Percentiles rank a stretch among this genome's conserved stretches.
Evolutionary conservation across 345 rosid genomes (phyloP).

Genomic region (Lepidium didymum): DNA sequence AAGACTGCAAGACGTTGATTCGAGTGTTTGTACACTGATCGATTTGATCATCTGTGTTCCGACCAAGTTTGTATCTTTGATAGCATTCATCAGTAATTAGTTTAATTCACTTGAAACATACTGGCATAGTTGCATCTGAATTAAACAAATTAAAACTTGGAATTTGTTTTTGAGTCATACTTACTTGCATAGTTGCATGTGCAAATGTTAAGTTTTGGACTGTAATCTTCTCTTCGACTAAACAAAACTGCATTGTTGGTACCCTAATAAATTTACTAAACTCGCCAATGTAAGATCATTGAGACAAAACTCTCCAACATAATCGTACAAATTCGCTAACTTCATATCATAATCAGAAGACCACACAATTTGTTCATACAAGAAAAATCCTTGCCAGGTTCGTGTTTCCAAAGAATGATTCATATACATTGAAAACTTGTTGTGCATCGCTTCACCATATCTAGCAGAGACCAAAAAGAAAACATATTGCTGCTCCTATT

Average conservation of each 20-base stretch:
- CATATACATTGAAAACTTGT: constrained; percentile 10
- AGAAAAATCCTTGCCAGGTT: neutral
- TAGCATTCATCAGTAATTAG: no score
- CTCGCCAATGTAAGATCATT: neutral
- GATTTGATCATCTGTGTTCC: no score
- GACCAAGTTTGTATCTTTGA: no score
- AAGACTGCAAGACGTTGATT: no score
- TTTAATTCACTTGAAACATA: no score
- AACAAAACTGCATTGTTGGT: neutral
- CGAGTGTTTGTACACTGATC: no score
- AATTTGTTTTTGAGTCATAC: neutral
- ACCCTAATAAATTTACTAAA: neutral
- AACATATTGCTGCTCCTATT: neutral
- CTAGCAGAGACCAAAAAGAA: neutral
- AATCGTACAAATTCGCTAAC: neutral
- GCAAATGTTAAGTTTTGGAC: neutral
- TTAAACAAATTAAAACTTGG: no score
- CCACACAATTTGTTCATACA: neutral
- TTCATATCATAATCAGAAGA: neutral
- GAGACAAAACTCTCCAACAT: neutral
- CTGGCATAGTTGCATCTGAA: no score
- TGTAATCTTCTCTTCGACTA: neutral
- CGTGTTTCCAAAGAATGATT: constrained; percentile 22
- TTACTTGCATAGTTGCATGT: neutral
- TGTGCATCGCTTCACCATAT: constrained; percentile 2